Base-by-base conservation (phyloP, 148 eudicot species). In the Vaccinium myrtillus region DNA sequence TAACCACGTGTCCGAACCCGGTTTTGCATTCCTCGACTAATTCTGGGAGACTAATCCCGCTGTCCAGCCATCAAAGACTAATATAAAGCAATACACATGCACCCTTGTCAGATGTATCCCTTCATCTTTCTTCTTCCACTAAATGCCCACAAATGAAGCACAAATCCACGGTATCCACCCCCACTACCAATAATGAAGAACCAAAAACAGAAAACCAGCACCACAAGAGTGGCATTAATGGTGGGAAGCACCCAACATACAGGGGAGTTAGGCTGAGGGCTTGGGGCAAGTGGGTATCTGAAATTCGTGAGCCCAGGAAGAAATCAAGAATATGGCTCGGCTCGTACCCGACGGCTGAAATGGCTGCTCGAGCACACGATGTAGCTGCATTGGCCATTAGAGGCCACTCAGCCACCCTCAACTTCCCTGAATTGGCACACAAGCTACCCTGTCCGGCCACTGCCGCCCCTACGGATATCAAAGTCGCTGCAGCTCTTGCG, bases 351-450 rank as follows among this genome's bases (percentile, higher is more conserved):
- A 84, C 86, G n/a, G 84, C 89, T 8, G 86, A 87, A 27, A 87
- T 84, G 89, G 89, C 89, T 1, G 89, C 89, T 51, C 86, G 89
- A 23, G 89, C 89, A 27, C 89, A 87, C 32, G 89, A 87, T 27
- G 89, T 87, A 46, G 89, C 89, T 1, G 86, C 86, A 2, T 27
- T 81, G 25, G 89, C 89, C 54, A 80, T 87, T 25, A 84, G 82
- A 55, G 89, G 89, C 54, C 8, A 67, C 36, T 84, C 75, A 6
- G 87, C 83, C 27, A 75, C 77, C 65, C 88, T 87, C 25, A 87
- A 87, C 6, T 87, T 87, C 79, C 88, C 88, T 2, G 19, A 84
- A 11, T 55, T 74, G 46, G 88, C 81, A 23, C 81, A 80, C 46
- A 79, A 84, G 46, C 78, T 87, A 19, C 90, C 90, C 63, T 81